Base-by-base conservation (phyloP, 306 rosid genomes). In the Cicer yamashitae region DNA sequence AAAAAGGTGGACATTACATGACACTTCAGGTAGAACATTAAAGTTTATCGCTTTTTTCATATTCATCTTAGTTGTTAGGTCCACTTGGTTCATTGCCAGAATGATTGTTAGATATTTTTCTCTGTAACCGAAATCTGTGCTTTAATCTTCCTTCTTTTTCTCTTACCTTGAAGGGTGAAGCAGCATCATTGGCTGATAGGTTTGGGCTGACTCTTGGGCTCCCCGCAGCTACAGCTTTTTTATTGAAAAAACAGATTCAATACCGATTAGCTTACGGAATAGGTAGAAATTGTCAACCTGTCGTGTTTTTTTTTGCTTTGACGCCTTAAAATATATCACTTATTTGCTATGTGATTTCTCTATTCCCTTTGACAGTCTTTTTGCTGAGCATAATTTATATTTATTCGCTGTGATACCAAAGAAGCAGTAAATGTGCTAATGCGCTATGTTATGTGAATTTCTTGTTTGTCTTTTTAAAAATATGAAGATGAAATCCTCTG, bases 1-100 rank as follows among this genome's bases (percentile, higher is more conserved):
- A 82, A 82, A 85, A 84, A 88, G 96, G 96, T n/a, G 99, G 99
- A 54, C 87, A 89, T 85, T 94, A 92, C 81, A 94, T 94, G 99
- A 94, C 99, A 25, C 99, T 94, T 85, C 99, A 94, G 99, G 99
- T 90, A 84, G 76, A 76, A 68, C 20, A 76, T 57, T 61, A 65
- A 75, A 47, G 54, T 66, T 81, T 75, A 43, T 78, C 22, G 15
- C 62, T 45, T 6, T 79, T 72, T 45, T 41, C 74, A 60, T 73
- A 74, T 52, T 70, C 57, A 37, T 71, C 61, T 60, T 18, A n/a
- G 63, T 56, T 70, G 64, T 63, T 66, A 40, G 20, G 22, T 67
- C 48, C 54, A 70, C 63, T 48, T 52, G 44, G 44, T 50, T 58
- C 46, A 54, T 60, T 34, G 38, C 48, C 40, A 13, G 60, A 84